Base-by-base conservation (phyloP, 2,329 filamentous ascomycete species). In the Aurifilum marmelostoma region DNA sequence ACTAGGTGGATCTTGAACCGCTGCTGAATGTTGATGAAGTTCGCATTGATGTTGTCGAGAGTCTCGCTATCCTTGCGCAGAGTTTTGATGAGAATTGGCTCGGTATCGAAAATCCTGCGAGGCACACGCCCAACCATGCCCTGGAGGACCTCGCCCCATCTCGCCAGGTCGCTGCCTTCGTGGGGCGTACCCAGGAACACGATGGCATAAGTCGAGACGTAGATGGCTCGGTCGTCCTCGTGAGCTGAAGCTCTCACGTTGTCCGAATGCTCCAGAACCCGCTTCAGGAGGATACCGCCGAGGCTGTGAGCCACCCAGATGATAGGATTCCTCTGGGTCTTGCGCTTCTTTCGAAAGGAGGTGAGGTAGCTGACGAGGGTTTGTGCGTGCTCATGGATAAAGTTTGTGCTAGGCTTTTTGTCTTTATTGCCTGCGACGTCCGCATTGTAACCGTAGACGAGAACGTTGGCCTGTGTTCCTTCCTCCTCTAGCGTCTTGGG, bases 111-210 rank as follows among this genome's bases (percentile, higher is more conserved):
- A 64, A 92, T 79, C 72, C 86, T 88, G 76, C 84, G 89, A 0
- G 91, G 90, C 21, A 92, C 83, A 0, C 86, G 85, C 66, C 86
- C 85, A 64, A 88, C 88, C 82, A 93, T 91, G 72, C 84, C 86
- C 77, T 93, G 90, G 43, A 93, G 80, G 67, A 91, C 80, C 14
- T 85, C 79, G 0, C 88, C 91, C 90, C 90, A 92, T 73, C 87
- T 85, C 1, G 91, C 91, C 1, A 89, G 79, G 71, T 89, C 89
- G 1, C 90, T 88, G 11, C 91, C 91, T 24, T 85, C 87, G 76
- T 94, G 92, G 8, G 92, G 92, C 18, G 92, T 94, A 18, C 91
- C 92, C 37, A 94, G 83, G 76, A 94, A 94, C 43, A 94, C 83
- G 68, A 94, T 87, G 32, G 89, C 92, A 75, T 90, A 94, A 0